phyloP scores from a whole-genome alignment of 2,329 filamentous ascomycete genomes.

The Fusarium verticillioides region DNA sequence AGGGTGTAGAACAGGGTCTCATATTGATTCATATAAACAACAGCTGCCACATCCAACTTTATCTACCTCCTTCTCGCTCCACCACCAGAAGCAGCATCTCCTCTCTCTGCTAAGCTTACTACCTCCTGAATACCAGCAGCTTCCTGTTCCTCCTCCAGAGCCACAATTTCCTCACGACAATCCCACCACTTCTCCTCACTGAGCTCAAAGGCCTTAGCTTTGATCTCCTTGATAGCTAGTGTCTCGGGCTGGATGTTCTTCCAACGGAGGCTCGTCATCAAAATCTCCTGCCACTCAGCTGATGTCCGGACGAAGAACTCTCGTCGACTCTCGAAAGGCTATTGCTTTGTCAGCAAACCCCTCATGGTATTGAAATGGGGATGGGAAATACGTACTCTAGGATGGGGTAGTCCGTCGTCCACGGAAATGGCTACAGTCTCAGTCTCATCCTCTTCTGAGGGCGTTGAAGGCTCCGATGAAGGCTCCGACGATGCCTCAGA shows the following conservation, averaged over 20 bases:
- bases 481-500: conserved; percentile 53
- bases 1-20: neutral
- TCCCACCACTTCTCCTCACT: conserved; percentile 99
- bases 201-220: conserved; percentile 87
- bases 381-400: conserved; percentile 56
- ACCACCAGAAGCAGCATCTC: conserved; percentile 59
- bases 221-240: conserved; percentile 87
- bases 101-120: conserved; percentile 83
- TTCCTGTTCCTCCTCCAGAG: conserved; percentile 94
- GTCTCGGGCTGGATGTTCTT: conserved; percentile 74
- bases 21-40: neutral
- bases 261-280: conserved; percentile 79
- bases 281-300: conserved; percentile 88
- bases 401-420: conserved; percentile 81
- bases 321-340: conserved; percentile 88
- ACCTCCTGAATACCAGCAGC: conserved; percentile 95
- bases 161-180: conserved; percentile 90
- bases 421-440: conserved; percentile 64
- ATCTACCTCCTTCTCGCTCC: conserved; percentile 49
- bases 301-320: conserved; percentile 93
- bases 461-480: conserved; percentile 39
- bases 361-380: neutral
- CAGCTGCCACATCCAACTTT: neutral
- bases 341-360: conserved; percentile 27
- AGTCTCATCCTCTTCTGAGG: conserved; percentile 58